phyloP scores from a whole-genome alignment of 2,329 filamentous ascomycete genomes.

The Epichloe festucae region DNA sequence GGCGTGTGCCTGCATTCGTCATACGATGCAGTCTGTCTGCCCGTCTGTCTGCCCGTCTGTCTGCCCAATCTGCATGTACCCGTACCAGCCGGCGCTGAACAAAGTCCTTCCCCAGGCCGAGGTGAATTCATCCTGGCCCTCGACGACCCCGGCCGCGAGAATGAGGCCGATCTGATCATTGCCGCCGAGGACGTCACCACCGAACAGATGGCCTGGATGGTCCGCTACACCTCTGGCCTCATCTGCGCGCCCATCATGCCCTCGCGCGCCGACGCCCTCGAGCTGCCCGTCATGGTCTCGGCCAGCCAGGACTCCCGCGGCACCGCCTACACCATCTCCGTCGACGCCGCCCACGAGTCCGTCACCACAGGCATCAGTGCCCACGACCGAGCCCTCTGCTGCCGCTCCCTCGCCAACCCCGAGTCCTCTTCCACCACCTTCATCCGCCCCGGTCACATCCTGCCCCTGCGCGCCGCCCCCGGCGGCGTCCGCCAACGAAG shows the following conservation, averaged over 20 bases:
- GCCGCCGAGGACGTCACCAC: constrained; percentile 74
- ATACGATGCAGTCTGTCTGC: neutral
- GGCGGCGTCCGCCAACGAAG: constrained; percentile 70
- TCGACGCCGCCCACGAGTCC: constrained; percentile 62
- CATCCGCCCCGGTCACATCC: constrained; percentile 75
- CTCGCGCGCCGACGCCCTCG: constrained; percentile 53
- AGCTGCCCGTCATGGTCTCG: constrained; percentile 80
- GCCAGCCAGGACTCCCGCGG: constrained; percentile 66
- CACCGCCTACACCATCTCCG: constrained; percentile 85
- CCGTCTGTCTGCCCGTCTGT: too few relatives aligned
- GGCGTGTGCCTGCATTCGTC: neutral
- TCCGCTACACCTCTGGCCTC: constrained; percentile 80
- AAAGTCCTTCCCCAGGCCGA: constrained; percentile 34
- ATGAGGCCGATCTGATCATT: constrained; percentile 96
- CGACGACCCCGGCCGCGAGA: constrained; percentile 84
- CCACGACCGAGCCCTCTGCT: constrained; percentile 72
- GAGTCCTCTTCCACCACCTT: constrained; percentile 46
- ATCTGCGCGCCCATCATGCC: constrained; percentile 78
- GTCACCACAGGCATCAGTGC: constrained; percentile 86
- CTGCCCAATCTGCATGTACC: neutral
- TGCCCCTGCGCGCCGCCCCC: constrained; percentile 65
- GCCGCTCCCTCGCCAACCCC: constrained; percentile 62
- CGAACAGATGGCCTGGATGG: constrained; percentile 89
- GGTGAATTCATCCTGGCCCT: constrained; percentile 94
- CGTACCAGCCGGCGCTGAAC: constrained; percentile 1